phyloP scores from a whole-genome alignment of 2,329 filamentous ascomycete genomes.

The Pseudogymnoascus verrucosus region DNA sequence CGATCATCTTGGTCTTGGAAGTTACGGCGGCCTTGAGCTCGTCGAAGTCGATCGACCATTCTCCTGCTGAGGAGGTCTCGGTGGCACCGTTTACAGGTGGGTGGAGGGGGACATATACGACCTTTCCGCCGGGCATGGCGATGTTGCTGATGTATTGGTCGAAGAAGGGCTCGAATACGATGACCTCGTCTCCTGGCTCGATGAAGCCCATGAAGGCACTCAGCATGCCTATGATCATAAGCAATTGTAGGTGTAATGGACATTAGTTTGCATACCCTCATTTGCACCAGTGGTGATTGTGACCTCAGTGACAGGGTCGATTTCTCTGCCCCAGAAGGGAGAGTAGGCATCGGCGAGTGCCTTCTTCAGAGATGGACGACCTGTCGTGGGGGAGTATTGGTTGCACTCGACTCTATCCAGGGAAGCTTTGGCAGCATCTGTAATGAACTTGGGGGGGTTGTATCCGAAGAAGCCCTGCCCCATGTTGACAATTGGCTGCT shows the following conservation, averaged over 20 bases:
- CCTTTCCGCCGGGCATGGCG: conserved; percentile 91
- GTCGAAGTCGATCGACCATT: conserved; percentile 82
- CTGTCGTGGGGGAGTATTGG: conserved; percentile 95
- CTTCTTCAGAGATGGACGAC: conserved; percentile 82
- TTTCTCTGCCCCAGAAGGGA: conserved; percentile 70
- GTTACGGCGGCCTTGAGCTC: conserved; percentile 77
- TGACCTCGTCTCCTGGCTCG: conserved; percentile 90
- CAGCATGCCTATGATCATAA: conserved; percentile 60
- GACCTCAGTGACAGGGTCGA: conserved; percentile 87
- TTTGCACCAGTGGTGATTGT: conserved; percentile 91
- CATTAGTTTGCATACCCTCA: conserved; percentile 43
- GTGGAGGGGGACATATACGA: conserved; percentile 91
- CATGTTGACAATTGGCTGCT: conserved; percentile 58
- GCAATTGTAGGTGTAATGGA: not conserved
- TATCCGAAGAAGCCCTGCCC: conserved; percentile 77
- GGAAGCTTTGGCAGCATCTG: conserved; percentile 84
- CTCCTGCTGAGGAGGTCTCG: conserved; percentile 73
- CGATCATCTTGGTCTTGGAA: conserved; percentile 89
- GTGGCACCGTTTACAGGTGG: conserved; percentile 73
- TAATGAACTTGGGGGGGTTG: conserved; percentile 84
- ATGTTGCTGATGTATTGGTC: conserved; percentile 99
- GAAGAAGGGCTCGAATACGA: conserved; percentile 97
- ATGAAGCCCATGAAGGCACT: conserved; percentile 98
- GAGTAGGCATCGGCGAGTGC: conserved; percentile 90
- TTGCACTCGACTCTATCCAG: conserved; percentile 93